These are phyloP conservation scores for Phytopythium boreale DNA, from an alignment of 352 stramenopile genomes.

Conservation along the genomic window DNA sequence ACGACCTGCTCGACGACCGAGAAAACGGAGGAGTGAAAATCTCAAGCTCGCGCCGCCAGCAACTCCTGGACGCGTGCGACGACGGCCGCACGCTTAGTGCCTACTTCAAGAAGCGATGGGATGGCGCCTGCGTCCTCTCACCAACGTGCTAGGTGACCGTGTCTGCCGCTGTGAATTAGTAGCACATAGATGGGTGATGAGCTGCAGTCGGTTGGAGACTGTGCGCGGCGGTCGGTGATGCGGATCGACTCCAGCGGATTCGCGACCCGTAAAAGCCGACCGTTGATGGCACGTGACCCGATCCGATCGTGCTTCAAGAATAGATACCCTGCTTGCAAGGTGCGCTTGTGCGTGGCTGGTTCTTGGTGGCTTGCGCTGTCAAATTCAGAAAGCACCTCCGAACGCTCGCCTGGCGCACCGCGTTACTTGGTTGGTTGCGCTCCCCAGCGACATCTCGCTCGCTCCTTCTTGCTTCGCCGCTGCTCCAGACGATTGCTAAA, in stretches of 20 bases:
- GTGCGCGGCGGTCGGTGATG: background rate
- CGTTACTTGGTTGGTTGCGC: background rate
- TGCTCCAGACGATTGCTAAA: background rate
- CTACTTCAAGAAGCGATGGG: constrained; percentile 53
- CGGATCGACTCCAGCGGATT: background rate
- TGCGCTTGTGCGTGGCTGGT: background rate
- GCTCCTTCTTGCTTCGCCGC: background rate
- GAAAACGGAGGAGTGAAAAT: constrained; percentile 1
- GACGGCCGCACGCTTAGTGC: constrained; percentile 35
- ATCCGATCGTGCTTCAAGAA: background rate
- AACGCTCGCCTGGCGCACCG: background rate
- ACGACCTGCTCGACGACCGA: constrained; percentile 41
- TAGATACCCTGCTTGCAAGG: background rate
- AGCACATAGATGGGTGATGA: background rate
- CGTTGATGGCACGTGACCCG: background rate
- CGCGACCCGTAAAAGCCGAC: background rate
- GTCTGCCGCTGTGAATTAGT: background rate
- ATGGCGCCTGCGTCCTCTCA: constrained; percentile 38
- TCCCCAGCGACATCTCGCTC: background rate
- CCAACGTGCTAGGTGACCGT: constrained; percentile 12
- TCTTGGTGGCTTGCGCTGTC: background rate
- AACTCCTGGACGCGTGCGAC: constrained; percentile 35
- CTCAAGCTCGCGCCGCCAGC: constrained; percentile 16
- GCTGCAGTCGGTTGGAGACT: background rate
- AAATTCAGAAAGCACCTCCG: background rate